phyloP scores from a whole-genome alignment of 805 yeast species.

The Candida cerambycidarum region DNA sequence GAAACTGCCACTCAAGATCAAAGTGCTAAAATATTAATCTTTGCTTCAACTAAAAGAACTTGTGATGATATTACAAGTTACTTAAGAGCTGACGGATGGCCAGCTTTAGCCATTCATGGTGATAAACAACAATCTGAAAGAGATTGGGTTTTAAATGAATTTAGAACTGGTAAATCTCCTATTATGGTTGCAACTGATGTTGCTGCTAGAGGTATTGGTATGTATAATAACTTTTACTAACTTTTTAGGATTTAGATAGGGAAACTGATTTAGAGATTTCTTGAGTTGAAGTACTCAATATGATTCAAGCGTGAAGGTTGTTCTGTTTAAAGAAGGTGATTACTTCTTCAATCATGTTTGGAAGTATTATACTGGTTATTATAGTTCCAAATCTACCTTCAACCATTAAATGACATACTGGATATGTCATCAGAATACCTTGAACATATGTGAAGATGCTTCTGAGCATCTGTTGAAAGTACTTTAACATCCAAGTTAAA shows the following conservation, averaged over 20 bases:
- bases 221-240: constrained; percentile 41
- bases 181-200: constrained; percentile 99
- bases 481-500: background rate
- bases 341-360: background rate
- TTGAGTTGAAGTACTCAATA: background rate
- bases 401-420: background rate
- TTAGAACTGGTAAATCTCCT: constrained; percentile 89
- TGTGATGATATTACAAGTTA: constrained; percentile 93
- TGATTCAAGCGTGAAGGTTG: too few relatives aligned
- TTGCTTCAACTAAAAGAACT: constrained; percentile 95
- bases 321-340: background rate
- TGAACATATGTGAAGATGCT: background rate
- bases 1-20: constrained; percentile 72
- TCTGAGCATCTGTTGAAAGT: background rate
- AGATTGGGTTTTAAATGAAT: constrained; percentile 96
- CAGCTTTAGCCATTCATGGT: constrained; percentile 98
- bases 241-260: constrained; percentile 9
- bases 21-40: constrained; percentile 78
- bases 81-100: constrained; percentile 97
- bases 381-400: background rate
- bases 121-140: constrained; percentile 97
- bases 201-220: constrained; percentile 99
- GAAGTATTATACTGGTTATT: background rate
- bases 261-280: background rate
- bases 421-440: background rate